Evolutionary conservation across 75 land plant species (phyloP), one percentile per base, ranked within the genome.

Genomic region (Pinus tabuliformis): DNA sequence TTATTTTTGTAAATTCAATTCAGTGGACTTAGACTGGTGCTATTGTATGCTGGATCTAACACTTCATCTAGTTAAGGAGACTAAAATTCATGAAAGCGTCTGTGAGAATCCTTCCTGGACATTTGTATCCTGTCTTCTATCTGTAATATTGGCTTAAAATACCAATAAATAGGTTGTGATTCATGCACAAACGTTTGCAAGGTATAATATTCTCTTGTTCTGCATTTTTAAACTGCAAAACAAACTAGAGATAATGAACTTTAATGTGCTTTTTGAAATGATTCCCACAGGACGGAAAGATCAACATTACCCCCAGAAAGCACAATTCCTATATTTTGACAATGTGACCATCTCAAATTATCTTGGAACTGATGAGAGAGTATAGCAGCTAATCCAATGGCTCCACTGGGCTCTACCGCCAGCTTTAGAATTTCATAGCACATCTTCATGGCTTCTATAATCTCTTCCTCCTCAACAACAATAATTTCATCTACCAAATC

Each of bases 331-430:
- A 95, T 75, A 64, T 86, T 81, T 49, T 74, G 84, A 77, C 76
- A 70, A 14, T 78, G 65, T 58, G 79, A 75, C 81, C 82, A 81
- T 28, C 76, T 77, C 18, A 80, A 75, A 70, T 86, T 86, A 6
- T 78, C 72, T 68, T 76, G 81, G 76, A 91, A 89, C 63, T 87
- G 63, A 8, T 82, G 70, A 15, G 98, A 95, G 33, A 93, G 61
- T 58, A 88, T 87, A 65, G 84, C 98, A 36, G 96, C 96, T 66
- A 95, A 83, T 21, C 94, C 97, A 62, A 93, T 85, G 58, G 92
- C 96, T 68, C 94, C 98, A 75, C 98, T 95, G 3, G 98, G 98
- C 83, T 95, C 98, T 42, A 95, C 92, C 1, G 77, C 89, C 71
- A 95, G 79, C 77, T 95, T 95, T 73, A 95, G 85, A 61, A 85